Conservation (phyloP, 148 eudicot genomes). For the Arbutus unedo region DNA sequence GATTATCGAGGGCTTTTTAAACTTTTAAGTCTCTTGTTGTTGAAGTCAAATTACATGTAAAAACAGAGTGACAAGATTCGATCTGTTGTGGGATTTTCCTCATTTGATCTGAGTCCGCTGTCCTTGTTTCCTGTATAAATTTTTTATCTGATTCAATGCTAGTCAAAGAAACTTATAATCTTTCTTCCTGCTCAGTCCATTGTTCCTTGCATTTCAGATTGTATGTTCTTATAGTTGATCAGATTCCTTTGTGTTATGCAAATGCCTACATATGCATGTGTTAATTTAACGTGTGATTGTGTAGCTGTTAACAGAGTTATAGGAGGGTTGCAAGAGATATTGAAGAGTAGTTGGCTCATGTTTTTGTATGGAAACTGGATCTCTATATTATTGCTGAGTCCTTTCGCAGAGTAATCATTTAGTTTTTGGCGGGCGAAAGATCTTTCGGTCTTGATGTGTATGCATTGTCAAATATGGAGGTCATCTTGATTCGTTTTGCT, state of each 20-base stretch:
- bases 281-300: neutral
- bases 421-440: neutral
- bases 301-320: neutral
- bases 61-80: conserved; percentile 8
- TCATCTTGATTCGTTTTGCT: neutral
- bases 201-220: neutral
- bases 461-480: neutral
- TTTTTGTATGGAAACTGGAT: neutral
- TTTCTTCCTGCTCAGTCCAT: neutral
- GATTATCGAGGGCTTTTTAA: conserved; percentile 13
- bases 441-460: neutral
- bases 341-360: neutral
- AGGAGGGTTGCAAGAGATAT: neutral
- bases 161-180: conserved; percentile 15
- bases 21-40: conserved; percentile 9
- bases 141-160: conserved; percentile 15
- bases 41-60: conserved; percentile 13
- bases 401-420: neutral
- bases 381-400: neutral
- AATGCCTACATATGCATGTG: neutral
- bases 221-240: neutral
- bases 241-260: neutral
- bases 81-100: conserved; percentile 14
- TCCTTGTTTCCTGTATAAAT: conserved; percentile 17
- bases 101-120: neutral